Evolutionary conservation across 257 asterid genomes (phyloP).

Genomic region (Solanum bukasovii): DNA sequence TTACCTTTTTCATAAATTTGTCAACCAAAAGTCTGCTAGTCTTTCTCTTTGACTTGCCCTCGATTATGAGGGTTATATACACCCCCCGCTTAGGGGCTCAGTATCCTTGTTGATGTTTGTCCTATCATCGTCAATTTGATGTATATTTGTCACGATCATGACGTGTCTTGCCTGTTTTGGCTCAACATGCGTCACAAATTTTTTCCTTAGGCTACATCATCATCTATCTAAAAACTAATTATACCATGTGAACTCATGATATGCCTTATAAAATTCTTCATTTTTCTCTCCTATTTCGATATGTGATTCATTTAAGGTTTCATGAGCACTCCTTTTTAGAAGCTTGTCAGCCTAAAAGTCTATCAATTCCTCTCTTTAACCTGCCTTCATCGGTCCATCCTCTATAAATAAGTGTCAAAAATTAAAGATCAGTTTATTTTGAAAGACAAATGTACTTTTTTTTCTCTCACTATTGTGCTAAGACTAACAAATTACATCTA

Average conservation of each 20-base stretch:
- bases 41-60: background rate
- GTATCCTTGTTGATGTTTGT: background rate
- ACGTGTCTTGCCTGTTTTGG: background rate
- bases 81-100: fast-evolving
- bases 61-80: background rate
- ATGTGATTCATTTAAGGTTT: background rate
- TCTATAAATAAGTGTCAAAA: background rate
- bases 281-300: background rate
- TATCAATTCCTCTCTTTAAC: background rate
- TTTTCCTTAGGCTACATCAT: background rate
- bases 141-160: background rate
- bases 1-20: background rate
- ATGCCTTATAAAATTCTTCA: background rate
- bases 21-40: background rate
- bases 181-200: background rate
- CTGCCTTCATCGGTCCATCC: background rate
- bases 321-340: background rate
- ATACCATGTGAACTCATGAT: background rate
- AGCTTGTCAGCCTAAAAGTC: background rate
- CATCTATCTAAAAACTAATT: background rate
- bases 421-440: background rate
- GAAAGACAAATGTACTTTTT: background rate
- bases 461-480: background rate
- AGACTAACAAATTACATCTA: background rate
- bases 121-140: background rate